phyloP scores from a whole-genome alignment of 805 yeast species.

The Wickerhamiella shivajii region DNA sequence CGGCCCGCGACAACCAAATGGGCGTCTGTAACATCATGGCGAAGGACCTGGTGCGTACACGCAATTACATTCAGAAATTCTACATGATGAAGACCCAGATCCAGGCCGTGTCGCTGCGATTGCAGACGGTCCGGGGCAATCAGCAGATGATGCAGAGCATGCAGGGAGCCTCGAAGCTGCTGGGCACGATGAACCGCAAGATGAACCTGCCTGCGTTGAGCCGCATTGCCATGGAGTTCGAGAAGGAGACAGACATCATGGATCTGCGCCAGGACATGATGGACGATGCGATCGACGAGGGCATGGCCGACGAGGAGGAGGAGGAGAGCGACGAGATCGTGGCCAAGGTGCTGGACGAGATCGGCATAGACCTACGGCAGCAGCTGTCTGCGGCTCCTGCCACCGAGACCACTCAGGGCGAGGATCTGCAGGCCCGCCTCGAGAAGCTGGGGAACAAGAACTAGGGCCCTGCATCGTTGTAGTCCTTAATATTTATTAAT shows the following conservation, averaged over 20 bases:
- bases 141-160: conserved; percentile 92
- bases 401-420: conserved; percentile 39
- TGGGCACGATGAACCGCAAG: conserved; percentile 74
- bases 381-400: conserved; percentile 34
- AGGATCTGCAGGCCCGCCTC: conserved; percentile 77
- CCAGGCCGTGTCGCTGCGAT: conserved; percentile 83
- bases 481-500: no score
- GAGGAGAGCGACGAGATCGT: conserved; percentile 85
- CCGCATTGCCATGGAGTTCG: conserved; percentile 88
- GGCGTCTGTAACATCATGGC: conserved; percentile 91
- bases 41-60: conserved; percentile 81
- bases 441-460: conserved; percentile 76
- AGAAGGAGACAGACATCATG: conserved; percentile 88
- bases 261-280: conserved; percentile 98
- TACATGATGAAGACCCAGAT: conserved; percentile 87
- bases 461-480: no score
- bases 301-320: conserved; percentile 81
- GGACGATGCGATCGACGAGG: conserved; percentile 96
- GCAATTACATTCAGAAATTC: conserved; percentile 70
- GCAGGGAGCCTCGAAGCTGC: conserved; percentile 79
- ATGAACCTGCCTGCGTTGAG: conserved; percentile 87
- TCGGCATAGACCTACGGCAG: conserved; percentile 68
- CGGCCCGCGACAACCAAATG: conserved; percentile 81
- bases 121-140: conserved; percentile 83
- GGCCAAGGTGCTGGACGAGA: conserved; percentile 83